Evolutionary conservation across 192 early-diverging fungal species (phyloP), one percentile per base, ranked within the genome.

Genomic region (Coemansia sp.): DNA sequence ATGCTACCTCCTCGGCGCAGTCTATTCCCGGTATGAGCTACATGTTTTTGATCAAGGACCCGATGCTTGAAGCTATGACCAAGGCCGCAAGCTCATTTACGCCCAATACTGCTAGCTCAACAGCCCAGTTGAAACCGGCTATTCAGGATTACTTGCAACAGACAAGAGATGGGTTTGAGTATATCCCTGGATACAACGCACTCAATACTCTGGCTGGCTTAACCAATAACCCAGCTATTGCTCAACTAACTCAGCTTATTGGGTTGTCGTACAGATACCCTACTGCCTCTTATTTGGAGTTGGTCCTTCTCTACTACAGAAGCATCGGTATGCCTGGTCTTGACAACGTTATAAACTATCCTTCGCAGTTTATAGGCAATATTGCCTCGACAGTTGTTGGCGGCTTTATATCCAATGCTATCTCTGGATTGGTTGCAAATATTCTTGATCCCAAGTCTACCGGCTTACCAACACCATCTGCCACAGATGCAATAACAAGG

Each of bases 301-400:
- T 82, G 15, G 66, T 29, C 0, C 18, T 74, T 18, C 51, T 68
- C 38, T 78, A 83, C 63, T 83, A 78, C 52, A 69, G 70, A 63
- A 52, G 60, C 13, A 71, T 78, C 22, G 80, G 80, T 10, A 75
- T 83, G 72, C 73, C 72, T 8, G 80, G 76, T 1, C 54, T 83
- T 2, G 44, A 64, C 4, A 31, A 7, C 12, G 6, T 83, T 9
- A 72, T 64, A 27, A 57, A 55, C 24, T 67, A 64, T 5, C 75
- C 76, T 7, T 77, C 76, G 6, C 80, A 78, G 49, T 72, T 72
- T 16, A 22, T 70, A 46, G 80, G 80, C 6, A 44, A 36, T 10
- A n/a, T 78, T n/a, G 80, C 73, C 3, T 78, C 80, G 0, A 66
- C 68, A 9, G 1, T 67, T 55, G 33, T 75, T 63, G 76, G 80